Conservation (phyloP, 1,284 basidiomycete genomes). For the Trametes sp. region DNA sequence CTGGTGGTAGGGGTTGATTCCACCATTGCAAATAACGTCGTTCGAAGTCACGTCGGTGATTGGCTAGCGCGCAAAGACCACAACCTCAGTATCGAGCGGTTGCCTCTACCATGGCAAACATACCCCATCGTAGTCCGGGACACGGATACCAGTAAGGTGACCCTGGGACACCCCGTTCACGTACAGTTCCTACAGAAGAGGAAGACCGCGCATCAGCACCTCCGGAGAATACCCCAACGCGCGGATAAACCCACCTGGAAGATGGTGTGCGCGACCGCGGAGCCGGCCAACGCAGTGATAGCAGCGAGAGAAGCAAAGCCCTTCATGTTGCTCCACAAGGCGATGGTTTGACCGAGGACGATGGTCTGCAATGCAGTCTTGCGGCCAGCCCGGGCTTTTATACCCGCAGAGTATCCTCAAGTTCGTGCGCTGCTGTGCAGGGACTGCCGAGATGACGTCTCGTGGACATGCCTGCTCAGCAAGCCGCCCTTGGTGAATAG, state of each 20-base stretch:
- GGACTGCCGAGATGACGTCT: conserved; percentile 17
- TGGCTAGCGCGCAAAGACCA: conserved; percentile 49
- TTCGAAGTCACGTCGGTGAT: conserved; percentile 63
- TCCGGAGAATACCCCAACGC: background rate
- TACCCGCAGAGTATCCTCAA: conserved; percentile 15
- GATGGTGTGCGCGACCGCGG: conserved; percentile 53
- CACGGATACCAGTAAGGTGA: conserved; percentile 55
- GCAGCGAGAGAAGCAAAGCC: conserved; percentile 37
- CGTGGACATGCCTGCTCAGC: conserved; percentile 13
- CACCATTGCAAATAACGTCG: conserved; percentile 66
- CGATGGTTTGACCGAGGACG: conserved; percentile 6
- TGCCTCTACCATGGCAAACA: no score
- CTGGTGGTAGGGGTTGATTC: conserved; percentile 65
- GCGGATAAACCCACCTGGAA: conserved; percentile 49
- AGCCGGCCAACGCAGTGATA: conserved; percentile 37
- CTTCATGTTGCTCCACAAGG: conserved; percentile 26
- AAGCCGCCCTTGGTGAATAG: background rate
- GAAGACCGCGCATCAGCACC: background rate
- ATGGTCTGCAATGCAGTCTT: conserved; percentile 12
- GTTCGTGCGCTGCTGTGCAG: background rate
- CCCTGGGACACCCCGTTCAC: conserved; percentile 59
- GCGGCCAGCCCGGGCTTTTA: conserved; percentile 13
- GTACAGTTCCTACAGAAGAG: conserved; percentile 46
- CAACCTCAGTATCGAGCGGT: no score
- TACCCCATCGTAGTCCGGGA: conserved; percentile 59